phyloP scores from a whole-genome alignment of 2,329 filamentous ascomycete species.

The Sarocladiaceae sp. region DNA sequence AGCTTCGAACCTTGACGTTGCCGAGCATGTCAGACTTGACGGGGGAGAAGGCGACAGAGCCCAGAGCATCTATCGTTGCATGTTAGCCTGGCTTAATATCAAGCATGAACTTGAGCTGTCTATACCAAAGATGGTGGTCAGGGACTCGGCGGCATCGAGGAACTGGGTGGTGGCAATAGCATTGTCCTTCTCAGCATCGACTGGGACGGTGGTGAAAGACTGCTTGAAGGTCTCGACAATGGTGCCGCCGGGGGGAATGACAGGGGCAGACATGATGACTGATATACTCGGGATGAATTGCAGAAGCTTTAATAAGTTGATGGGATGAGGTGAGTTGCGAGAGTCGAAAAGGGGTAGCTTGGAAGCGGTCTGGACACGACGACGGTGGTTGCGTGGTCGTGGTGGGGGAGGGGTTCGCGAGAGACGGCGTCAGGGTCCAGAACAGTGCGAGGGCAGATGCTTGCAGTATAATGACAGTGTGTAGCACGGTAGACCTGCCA shows the following conservation, averaged over 20 bases:
- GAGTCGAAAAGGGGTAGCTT: conserved; percentile 11
- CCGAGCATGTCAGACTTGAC: conserved; percentile 88
- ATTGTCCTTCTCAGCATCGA: conserved; percentile 67
- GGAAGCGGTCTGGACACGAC: conserved; percentile 8
- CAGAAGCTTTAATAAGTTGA: conserved; percentile 2
- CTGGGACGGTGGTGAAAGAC: conserved; percentile 76
- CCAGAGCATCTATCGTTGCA: conserved; percentile 55
- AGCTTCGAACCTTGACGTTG: conserved; percentile 71
- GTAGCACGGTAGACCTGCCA: conserved; percentile 2
- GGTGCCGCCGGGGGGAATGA: conserved; percentile 60
- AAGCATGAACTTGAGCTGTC: not conserved
- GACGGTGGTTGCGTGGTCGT: not conserved
- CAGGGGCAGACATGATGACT: conserved; percentile 44
- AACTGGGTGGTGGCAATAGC: conserved; percentile 80
- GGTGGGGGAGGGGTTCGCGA: conserved; percentile 8
- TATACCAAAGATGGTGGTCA: conserved; percentile 85
- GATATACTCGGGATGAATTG: conserved; percentile 10
- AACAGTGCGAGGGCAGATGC: conserved; percentile 4
- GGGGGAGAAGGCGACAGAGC: conserved; percentile 71
- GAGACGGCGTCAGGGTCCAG: conserved; percentile 7
- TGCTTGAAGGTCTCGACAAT: conserved; percentile 80
- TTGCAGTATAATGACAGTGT: not conserved
- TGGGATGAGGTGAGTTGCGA: not conserved
- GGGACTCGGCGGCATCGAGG: conserved; percentile 80
- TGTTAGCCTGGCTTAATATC: not conserved